These are phyloP conservation scores for Pseudogymnoascus sp. DNA, from an alignment of 2,329 filamentous ascomycete genomes.

Conservation along the genomic window DNA sequence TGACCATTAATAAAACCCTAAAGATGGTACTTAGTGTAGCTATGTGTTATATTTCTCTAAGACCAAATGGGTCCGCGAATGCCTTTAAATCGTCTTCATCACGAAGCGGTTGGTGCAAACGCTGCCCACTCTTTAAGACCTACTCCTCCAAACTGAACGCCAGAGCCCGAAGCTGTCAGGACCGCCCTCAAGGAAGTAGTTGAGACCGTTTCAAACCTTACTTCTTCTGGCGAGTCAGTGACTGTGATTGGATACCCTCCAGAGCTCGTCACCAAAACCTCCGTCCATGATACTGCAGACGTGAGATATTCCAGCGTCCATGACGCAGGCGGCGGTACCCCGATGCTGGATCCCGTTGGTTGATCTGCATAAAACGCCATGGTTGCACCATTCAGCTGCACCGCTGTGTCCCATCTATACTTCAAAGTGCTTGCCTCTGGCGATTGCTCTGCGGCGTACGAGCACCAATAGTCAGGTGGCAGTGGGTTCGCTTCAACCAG, in stretches of 20 bases:
- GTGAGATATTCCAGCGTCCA: neutral
- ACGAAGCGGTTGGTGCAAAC: neutral
- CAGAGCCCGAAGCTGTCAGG: neutral
- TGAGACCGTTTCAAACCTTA: slow-evolving; percentile 22
- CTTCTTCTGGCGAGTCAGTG: slow-evolving; percentile 24
- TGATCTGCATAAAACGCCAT: neutral
- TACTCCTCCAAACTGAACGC: neutral
- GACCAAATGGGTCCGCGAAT: neutral
- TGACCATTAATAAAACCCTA: neutral
- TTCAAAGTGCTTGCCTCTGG: slow-evolving; percentile 26
- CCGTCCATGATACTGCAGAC: slow-evolving; percentile 10
- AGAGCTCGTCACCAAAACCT: slow-evolving; percentile 19
- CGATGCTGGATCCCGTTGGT: neutral
- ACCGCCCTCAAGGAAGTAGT: slow-evolving; percentile 16
- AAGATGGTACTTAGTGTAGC: neutral
- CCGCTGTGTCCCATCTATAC: slow-evolving; percentile 24
- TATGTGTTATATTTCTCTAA: neutral
- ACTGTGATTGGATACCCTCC: slow-evolving; percentile 22
- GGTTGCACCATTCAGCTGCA: neutral
- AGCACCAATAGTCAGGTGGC: slow-evolving; percentile 32
- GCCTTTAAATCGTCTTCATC: neutral
- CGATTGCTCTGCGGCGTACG: slow-evolving; percentile 27
- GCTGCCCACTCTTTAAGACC: slow-evolving; percentile 20
- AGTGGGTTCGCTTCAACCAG: slow-evolving; percentile 26
- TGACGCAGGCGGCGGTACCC: neutral